Conservation (phyloP, 345 rosid species). For the Turritis glabra region DNA sequence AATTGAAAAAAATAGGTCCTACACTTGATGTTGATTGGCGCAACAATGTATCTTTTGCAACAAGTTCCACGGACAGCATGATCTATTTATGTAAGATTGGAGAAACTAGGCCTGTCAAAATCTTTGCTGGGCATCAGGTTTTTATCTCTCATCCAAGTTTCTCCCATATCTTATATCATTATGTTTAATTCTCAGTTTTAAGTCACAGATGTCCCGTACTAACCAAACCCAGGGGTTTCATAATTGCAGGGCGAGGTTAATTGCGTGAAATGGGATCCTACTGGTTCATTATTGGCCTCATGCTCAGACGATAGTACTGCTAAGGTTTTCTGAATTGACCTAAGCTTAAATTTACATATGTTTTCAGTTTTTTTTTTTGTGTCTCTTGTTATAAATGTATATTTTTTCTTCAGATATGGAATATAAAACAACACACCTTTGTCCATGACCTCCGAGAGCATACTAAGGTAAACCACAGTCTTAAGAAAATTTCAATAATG, state of each 20-base stretch:
- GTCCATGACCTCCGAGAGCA: slow-evolving; percentile 89
- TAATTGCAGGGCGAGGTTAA: slow-evolving; percentile 93
- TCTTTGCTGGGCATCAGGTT: slow-evolving; percentile 95
- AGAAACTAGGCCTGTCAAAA: slow-evolving; percentile 69
- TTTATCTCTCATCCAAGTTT: slow-evolving; percentile 29
- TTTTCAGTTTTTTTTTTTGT: not conserved
- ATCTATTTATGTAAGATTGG: slow-evolving; percentile 96
- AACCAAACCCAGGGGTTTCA: slow-evolving; percentile 26
- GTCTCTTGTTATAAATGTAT: not conserved
- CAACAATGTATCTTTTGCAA: slow-evolving; percentile 91
- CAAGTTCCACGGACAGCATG: slow-evolving; percentile 93
- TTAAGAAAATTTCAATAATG: not conserved
- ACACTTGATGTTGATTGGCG: slow-evolving; percentile 99
- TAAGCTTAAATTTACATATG: not conserved
- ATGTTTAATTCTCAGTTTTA: slow-evolving; percentile 1
- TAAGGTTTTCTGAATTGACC: slow-evolving; percentile 54
- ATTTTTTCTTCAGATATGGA: slow-evolving; percentile 68
- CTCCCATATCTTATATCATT: not conserved
- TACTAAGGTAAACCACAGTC: slow-evolving; percentile 47
- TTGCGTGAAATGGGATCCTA: slow-evolving; percentile 99
- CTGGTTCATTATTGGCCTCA: slow-evolving; percentile 86
- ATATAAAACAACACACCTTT: slow-evolving; percentile 68
- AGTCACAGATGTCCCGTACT: slow-evolving; percentile 5
- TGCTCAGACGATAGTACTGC: slow-evolving; percentile 98
- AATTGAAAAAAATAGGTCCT: slow-evolving; percentile 58